Evolutionary conservation across 495 filamentous ascomycete genomes (phyloP).

Genomic region (Haplographium delicatum): DNA sequence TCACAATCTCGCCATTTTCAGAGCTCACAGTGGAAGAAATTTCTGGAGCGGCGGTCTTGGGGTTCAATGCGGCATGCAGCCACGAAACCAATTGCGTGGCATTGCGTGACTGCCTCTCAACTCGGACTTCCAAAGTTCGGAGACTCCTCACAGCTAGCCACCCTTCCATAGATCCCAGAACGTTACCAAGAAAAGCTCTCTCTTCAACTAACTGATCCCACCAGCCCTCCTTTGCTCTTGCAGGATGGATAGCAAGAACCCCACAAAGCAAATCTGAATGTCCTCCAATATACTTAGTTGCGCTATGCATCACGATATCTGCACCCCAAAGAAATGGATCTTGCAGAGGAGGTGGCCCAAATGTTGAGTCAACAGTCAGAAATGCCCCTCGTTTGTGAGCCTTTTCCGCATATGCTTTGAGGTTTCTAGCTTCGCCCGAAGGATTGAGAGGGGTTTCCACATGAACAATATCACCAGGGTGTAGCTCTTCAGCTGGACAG

Average conservation of each 20-base stretch:
- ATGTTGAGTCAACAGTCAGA: conserved; percentile 85
- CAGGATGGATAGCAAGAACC: conserved; percentile 58
- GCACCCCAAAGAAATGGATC: conserved; percentile 78
- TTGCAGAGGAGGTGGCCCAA: conserved; percentile 84
- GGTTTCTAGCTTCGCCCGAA: conserved; percentile 69
- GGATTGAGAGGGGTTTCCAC: conserved; percentile 93
- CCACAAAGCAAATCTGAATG: conserved; percentile 90
- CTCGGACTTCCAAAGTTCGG: conserved; percentile 78
- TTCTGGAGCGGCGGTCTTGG: no score
- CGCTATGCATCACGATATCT: conserved; percentile 84
- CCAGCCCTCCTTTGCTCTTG: conserved; percentile 45
- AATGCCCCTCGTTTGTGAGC: conserved; percentile 68
- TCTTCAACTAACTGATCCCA: conserved; percentile 53
- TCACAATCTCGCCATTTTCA: conserved; percentile 34
- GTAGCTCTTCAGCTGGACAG: conserved; percentile 48
- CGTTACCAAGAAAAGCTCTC: conserved; percentile 67
- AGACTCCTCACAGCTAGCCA: conserved; percentile 87
- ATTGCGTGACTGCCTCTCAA: conserved; percentile 66
- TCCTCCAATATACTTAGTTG: conserved; percentile 93
- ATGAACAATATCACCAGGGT: conserved; percentile 77
- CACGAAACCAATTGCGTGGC: conserved; percentile 64
- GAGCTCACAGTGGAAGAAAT: neutral
- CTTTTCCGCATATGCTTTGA: conserved; percentile 59
- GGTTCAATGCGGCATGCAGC: conserved; percentile 47
- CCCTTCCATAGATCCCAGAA: conserved; percentile 86